Conservation (phyloP, 345 rosid species). For the Capsella bursapastoris region DNA sequence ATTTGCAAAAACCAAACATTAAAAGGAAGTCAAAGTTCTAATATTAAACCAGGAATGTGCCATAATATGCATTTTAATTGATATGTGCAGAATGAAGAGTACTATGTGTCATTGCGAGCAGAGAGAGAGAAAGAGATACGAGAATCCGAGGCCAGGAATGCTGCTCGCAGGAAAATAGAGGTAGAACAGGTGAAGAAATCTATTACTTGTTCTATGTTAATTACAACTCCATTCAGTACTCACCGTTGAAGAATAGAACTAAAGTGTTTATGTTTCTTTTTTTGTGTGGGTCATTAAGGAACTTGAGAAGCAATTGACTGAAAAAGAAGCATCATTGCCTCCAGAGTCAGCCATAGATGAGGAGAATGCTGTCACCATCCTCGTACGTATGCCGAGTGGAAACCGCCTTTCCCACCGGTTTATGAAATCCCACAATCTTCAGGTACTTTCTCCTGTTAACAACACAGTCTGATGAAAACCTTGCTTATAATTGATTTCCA, state of each 20-base stretch:
- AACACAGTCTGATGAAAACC: no score
- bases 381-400: constrained; percentile 7
- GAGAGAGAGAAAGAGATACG: no score
- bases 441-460: background rate
- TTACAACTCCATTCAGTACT: background rate
- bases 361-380: background rate
- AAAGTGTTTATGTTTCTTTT: background rate
- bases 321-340: background rate
- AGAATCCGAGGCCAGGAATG: no score
- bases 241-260: background rate
- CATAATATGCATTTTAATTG: no score
- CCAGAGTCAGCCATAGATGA: background rate
- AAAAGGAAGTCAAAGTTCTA: no score
- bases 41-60: no score
- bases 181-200: no score
- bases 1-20: background rate
- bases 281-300: background rate
- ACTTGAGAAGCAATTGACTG: constrained; percentile 1
- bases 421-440: background rate
- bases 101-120: no score
- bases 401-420: background rate
- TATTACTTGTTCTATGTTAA: background rate
- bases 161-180: no score
- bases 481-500: background rate
- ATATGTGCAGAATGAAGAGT: no score